Evolutionary conservation across 2,329 filamentous ascomycete species (phyloP), one percentile per base, ranked within the genome.

Genomic region (Pseudogymnoascus sp.): DNA sequence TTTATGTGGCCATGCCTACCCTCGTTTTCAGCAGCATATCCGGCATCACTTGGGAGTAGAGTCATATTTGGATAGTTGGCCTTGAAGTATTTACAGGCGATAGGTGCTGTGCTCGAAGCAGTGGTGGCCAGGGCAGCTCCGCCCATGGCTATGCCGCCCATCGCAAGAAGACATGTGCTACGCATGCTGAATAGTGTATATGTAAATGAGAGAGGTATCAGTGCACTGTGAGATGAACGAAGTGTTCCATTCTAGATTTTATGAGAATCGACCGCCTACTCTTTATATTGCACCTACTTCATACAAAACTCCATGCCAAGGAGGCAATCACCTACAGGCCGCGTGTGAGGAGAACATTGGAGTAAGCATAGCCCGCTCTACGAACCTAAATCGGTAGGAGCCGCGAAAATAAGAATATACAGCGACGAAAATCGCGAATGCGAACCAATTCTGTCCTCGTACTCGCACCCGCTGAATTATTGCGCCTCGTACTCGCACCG

Each of bases 1-100:
- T 4, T 20, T 22, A 16, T 14, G 30, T 35, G n/a, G 9, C 20
- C 2, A 38, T 38, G 34, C 57, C 37, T 47, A 62, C 64, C 61
- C 34, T 64, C 61, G 20, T 64, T 64, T 39, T 64, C 61, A 35
- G 47, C 57, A 9, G 57, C 9, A 43, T 64, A 65, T 3, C 41
- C 57, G 25, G n/a, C 32, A n/a, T 64, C 64, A 6, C 37, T 59
- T 58, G 62, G 61, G 11, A 65, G 12, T 7, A 59, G 30, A 12
- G 64, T 65, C 39, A 65, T 64, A 25, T 60, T 61, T 6, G 61
- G 57, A 28, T 59, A 61, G 18, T 39, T 60, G 22, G 37, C 37
- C 50, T 64, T 64, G 57, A 64, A 64, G 58, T 50, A 64, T 64
- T 43, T 43, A 43, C 39, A 43, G 20, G 39, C 39, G 7, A 43